A percentile compares a stretch with the other conserved stretches of the same genome.
These are phyloP conservation scores for Pyrenophora graminea DNA, from an alignment of 2,329 filamentous ascomycete species.

Conservation along the genomic window DNA sequence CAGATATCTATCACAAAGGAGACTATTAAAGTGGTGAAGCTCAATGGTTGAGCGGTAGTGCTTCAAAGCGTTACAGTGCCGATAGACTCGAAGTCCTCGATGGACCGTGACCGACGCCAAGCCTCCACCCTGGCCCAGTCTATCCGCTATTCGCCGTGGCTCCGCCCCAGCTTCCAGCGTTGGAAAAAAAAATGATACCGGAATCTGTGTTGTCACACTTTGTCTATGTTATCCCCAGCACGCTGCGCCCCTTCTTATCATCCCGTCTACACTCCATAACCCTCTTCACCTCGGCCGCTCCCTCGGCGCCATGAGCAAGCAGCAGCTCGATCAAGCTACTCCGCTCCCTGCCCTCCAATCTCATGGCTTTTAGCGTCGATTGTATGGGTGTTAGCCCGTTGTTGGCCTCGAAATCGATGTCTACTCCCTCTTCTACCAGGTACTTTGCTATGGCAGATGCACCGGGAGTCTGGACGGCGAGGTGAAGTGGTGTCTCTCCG, in stretches of 20 bases:
- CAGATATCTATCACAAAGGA: too few species aligned
- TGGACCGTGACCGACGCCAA: too few species aligned
- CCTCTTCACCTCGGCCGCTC: conserved; percentile 17
- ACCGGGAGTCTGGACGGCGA: conserved; percentile 36
- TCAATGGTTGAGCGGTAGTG: too few species aligned
- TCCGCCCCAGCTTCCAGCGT: too few species aligned
- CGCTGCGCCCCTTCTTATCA: conserved; percentile 27
- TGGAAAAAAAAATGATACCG: too few species aligned
- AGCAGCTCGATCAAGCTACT: conserved; percentile 37
- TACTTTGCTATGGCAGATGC: conserved; percentile 33
- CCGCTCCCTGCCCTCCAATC: conserved; percentile 31
- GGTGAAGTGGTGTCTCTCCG: conserved; percentile 41
- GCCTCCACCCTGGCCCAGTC: too few species aligned
- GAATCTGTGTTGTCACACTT: too few species aligned
- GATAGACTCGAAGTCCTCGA: too few species aligned
- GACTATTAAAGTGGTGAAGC: too few species aligned
- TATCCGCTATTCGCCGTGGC: too few species aligned
- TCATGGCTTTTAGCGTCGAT: conserved; percentile 22
- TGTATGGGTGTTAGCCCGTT: conserved; percentile 32
- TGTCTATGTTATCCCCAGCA: conserved; percentile 23
- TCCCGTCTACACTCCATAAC: conserved; percentile 20
- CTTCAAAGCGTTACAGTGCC: too few species aligned
- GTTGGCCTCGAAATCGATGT: conserved; percentile 34
- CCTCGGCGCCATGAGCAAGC: conserved; percentile 35
- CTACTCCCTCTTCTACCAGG: conserved; percentile 36